Evolutionary conservation across 2,329 filamentous ascomycete species (phyloP).

Genomic region (Pezicula radicicola): DNA sequence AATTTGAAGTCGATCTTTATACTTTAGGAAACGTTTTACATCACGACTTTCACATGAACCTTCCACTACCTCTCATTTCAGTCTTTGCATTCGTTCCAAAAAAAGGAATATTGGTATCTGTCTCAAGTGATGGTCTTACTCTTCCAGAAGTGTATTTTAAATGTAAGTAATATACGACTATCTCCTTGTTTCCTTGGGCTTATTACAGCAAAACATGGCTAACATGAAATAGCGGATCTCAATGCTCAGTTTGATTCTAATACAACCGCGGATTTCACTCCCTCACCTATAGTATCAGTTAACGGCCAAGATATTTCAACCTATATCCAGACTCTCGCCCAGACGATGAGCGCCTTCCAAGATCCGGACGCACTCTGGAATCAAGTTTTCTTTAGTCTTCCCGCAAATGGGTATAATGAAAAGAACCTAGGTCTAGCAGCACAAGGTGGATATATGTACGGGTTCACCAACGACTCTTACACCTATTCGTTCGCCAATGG

Average conservation of each 20-base stretch:
- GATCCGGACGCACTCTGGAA: slow-evolving; percentile 36
- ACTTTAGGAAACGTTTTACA: slow-evolving; percentile 49
- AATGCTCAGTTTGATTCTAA: neutral
- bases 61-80: slow-evolving; percentile 42
- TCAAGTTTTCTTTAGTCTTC: slow-evolving; percentile 28
- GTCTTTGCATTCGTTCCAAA: slow-evolving; percentile 33
- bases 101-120: slow-evolving; percentile 44
- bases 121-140: slow-evolving; percentile 53
- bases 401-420: slow-evolving; percentile 12
- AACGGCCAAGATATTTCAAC: slow-evolving; percentile 48
- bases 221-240: slow-evolving; percentile 4
- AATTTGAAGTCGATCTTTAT: slow-evolving; percentile 16
- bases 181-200: too few species aligned
- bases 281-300: slow-evolving; percentile 48
- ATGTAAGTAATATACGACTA: too few species aligned
- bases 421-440: slow-evolving; percentile 2
- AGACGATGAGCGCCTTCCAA: slow-evolving; percentile 23
- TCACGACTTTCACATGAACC: slow-evolving; percentile 49
- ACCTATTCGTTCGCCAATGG: slow-evolving; percentile 34
- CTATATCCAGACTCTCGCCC: slow-evolving; percentile 41
- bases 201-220: too few species aligned
- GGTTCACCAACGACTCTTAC: slow-evolving; percentile 23
- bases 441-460: slow-evolving; percentile 24
- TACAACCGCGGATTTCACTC: slow-evolving; percentile 14
- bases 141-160: slow-evolving; percentile 49